Evolutionary conservation across 1,284 basidiomycete genomes (phyloP).

Genomic region (Leccinum pachyderme): DNA sequence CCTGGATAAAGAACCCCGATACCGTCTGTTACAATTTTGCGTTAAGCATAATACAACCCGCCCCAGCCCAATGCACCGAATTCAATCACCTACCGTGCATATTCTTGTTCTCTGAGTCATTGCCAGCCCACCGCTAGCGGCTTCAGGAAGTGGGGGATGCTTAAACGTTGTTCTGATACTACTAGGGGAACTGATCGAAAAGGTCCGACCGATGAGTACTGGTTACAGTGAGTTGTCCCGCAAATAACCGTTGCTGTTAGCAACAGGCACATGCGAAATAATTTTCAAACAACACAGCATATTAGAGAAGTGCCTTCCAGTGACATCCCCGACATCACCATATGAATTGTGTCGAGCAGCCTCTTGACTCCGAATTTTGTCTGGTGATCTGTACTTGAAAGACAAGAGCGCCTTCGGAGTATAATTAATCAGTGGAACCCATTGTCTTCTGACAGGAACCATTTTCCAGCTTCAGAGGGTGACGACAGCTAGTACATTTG

Average conservation of each 20-base stretch:
- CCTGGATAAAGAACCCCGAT: conserved; percentile 25
- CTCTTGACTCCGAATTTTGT: too few species aligned
- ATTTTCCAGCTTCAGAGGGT: conserved; percentile 36
- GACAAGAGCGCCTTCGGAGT: conserved; percentile 41
- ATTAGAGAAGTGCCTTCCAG: too few species aligned
- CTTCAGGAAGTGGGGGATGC: background rate
- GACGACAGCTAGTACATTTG: conserved; percentile 44
- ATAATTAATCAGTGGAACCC: conserved; percentile 15
- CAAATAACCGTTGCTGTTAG: background rate
- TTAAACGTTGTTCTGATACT: background rate
- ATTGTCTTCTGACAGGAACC: too few species aligned
- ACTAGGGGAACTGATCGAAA: too few species aligned
- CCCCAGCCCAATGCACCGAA: background rate
- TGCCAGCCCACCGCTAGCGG: background rate
- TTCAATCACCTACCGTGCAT: conserved; percentile 15
- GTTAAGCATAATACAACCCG: background rate
- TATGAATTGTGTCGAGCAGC: background rate
- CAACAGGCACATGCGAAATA: background rate
- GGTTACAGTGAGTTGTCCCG: background rate
- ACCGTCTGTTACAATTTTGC: conserved; percentile 13
- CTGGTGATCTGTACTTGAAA: conserved; percentile 39
- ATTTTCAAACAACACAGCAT: too few species aligned
- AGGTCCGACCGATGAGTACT: background rate
- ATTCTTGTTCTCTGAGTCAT: conserved; percentile 4
- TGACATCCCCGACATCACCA: background rate